Base-by-base conservation (phyloP, 2,329 filamentous ascomycete genomes). In the Cladosporium sphaerospermum region DNA sequence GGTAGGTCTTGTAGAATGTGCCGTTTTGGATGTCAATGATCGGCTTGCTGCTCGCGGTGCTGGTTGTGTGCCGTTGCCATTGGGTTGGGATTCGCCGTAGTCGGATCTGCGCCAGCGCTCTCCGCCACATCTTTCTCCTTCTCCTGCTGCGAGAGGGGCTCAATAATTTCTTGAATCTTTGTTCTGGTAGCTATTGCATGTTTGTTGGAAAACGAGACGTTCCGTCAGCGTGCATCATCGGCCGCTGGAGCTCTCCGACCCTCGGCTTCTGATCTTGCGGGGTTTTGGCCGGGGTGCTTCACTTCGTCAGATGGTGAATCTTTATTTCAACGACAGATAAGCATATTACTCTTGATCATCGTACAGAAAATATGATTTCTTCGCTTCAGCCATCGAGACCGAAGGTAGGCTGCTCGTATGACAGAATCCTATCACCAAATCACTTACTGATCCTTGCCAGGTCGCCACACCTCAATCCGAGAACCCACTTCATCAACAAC, bases 1-100 rank as follows among this genome's bases (percentile, higher is more conserved):
- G 88, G 67, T 91, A 85, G 46, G 84, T 79, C 39, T 84, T 82
- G 72, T 92, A 95, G 70, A 96, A 95, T 1, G 88, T 92, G 69
- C 81, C 90, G 73, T 90, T 84, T 63, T 78, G 67, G 64, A 95
- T 90, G 62, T 77, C 77, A 58, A 95, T 80, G 34, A 69, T 37
- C 4, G 58, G 55, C 14, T 41, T 43, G 8, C 23, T 28, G 23
- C 23, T 28, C 5, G 23, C 7, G 5, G 23, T 28, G 23, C 50
- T 46, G 10, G 48, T 36, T 31, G 45, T 50, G 39, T 47, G 36
- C 9, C 45, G 45, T 2, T 18, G 52, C 14, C 23, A 41, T 54
- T 43, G 40, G 14, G 16, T 28, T 10, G 41, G 32, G 31, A 44
- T 11, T 9, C 42, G 40, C n/a, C 40, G 31, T 51, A 11, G 31